phyloP scores from a whole-genome alignment of 208 protist genomes.

The Borovskyia barvae region DNA sequence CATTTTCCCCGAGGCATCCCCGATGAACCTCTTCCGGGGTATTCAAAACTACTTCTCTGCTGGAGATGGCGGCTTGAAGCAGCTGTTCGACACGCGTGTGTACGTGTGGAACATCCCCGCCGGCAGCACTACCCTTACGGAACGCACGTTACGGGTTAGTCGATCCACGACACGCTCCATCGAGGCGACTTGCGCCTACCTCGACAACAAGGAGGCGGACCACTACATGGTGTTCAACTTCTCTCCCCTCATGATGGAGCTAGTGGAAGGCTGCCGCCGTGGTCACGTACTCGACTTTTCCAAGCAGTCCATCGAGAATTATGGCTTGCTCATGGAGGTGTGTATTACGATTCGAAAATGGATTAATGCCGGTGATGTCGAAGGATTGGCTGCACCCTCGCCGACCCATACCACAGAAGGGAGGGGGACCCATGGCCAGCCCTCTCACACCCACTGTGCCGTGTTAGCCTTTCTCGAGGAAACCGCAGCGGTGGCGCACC shows the following conservation, averaged over 20 bases:
- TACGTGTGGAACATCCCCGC: slow-evolving; percentile 79
- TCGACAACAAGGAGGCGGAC: slow-evolving; percentile 49
- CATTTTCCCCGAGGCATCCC: neutral
- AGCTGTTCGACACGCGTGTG: slow-evolving; percentile 64
- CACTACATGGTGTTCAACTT: slow-evolving; percentile 84
- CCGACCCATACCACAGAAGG: neutral
- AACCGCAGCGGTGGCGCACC: slow-evolving; percentile 33
- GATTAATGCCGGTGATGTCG: slow-evolving; percentile 31
- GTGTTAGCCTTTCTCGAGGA: slow-evolving; percentile 77
- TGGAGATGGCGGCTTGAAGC: slow-evolving; percentile 29
- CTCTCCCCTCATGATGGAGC: slow-evolving; percentile 72
- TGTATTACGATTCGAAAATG: slow-evolving; percentile 76
- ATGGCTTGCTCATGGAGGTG: slow-evolving; percentile 66
- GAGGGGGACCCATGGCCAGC: too few relatives aligned
- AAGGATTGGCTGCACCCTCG: neutral
- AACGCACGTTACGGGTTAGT: slow-evolving; percentile 43
- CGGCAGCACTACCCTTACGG: slow-evolving; percentile 39
- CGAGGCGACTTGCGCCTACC: slow-evolving; percentile 32
- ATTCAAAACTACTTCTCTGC: slow-evolving; percentile 36
- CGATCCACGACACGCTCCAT: slow-evolving; percentile 46
- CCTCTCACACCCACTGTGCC: slow-evolving; percentile 35
- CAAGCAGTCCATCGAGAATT: slow-evolving; percentile 71
- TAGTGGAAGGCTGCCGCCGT: slow-evolving; percentile 44
- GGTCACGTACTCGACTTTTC: slow-evolving; percentile 80
- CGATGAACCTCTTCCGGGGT: slow-evolving; percentile 46